phyloP scores from a whole-genome alignment of 1,284 basidiomycete species.

The Pyrrhoderma lamaoense region DNA sequence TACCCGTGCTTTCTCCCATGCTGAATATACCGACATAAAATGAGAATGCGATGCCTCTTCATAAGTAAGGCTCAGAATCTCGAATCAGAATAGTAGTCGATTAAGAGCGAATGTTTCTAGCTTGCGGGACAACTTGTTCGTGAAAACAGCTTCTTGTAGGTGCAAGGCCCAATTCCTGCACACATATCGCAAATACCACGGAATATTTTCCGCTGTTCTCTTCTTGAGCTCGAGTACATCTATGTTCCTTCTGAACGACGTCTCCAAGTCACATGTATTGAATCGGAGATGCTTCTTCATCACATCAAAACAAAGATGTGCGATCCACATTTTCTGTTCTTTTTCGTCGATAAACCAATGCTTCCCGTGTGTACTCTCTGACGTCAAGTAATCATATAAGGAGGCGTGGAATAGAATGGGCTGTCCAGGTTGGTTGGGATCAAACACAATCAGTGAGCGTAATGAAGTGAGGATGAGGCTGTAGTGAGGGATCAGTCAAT shows the following conservation, averaged over 20 bases:
- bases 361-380: neutral
- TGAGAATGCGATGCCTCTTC: too few species aligned
- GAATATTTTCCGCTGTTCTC: neutral
- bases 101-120: too few species aligned
- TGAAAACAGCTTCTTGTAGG: neutral
- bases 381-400: slow-evolving; percentile 1
- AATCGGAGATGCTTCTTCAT: neutral
- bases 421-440: neutral
- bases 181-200: neutral
- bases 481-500: too few species aligned
- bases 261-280: slow-evolving; percentile 4
- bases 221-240: slow-evolving; percentile 1
- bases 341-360: neutral
- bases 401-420: neutral
- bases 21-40: neutral
- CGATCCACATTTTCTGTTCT: neutral
- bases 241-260: slow-evolving; percentile 3
- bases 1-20: neutral
- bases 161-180: slow-evolving; percentile 1
- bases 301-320: neutral
- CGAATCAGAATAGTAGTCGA: slow-evolving; percentile 25
- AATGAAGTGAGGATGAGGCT: neutral
- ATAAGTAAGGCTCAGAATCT: slow-evolving; percentile 25
- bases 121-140: slow-evolving; percentile 4
- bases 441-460: neutral